A percentile compares a stretch with the other conserved stretches of the same genome.
phyloP scores from a whole-genome alignment of 2,329 filamentous ascomycete genomes.

The Leptographium procerum region DNA sequence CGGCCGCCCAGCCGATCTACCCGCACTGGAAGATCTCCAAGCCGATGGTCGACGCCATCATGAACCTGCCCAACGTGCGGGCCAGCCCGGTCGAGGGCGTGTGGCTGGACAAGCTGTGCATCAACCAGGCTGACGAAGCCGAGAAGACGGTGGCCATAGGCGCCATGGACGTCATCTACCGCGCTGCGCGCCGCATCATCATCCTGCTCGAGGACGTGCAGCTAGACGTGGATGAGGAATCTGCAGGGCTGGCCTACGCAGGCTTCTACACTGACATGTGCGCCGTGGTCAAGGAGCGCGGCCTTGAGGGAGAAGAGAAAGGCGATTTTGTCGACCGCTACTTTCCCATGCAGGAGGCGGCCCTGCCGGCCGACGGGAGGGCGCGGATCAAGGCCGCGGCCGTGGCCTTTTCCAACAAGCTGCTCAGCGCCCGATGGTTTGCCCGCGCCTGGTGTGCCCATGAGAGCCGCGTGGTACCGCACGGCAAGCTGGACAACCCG shows the following conservation, averaged over 20 bases:
- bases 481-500: slow-evolving; percentile 13
- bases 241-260: slow-evolving; percentile 10
- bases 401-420: slow-evolving; percentile 7
- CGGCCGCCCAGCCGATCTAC: slow-evolving; percentile 6
- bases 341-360: slow-evolving; percentile 7
- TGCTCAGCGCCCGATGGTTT: slow-evolving; percentile 14
- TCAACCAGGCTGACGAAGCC: slow-evolving; percentile 17
- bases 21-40: slow-evolving; percentile 13
- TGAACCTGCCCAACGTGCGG: slow-evolving; percentile 3
- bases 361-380: background rate
- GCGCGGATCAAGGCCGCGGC: background rate
- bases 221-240: slow-evolving; percentile 9
- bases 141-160: slow-evolving; percentile 18
- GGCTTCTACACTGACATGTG: slow-evolving; percentile 12
- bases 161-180: slow-evolving; percentile 19
- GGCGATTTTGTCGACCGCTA: slow-evolving; percentile 7
- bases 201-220: slow-evolving; percentile 16
- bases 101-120: slow-evolving; percentile 22
- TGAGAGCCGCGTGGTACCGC: slow-evolving; percentile 13
- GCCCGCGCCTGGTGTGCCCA: slow-evolving; percentile 17
- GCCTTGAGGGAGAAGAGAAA: slow-evolving; percentile 10
- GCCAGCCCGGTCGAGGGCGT: slow-evolving; percentile 12
- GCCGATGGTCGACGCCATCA: slow-evolving; percentile 15
- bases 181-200: slow-evolving; percentile 11
- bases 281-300: background rate